These are phyloP conservation scores for Cucurbita argyrosperma DNA, from an alignment of 306 rosid genomes.

Conservation along the genomic window DNA sequence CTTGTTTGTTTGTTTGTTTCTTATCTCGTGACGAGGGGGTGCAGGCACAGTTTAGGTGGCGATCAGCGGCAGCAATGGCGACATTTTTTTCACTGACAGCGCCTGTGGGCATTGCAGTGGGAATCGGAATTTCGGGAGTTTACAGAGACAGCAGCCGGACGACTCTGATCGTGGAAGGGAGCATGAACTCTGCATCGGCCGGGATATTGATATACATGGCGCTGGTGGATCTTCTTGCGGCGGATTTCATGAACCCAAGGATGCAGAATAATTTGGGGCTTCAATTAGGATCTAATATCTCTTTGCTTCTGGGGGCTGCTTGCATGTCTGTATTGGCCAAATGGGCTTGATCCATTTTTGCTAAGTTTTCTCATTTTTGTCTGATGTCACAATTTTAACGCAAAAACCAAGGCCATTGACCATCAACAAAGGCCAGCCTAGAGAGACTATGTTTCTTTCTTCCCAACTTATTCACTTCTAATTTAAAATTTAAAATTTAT, in stretches of 20 bases:
- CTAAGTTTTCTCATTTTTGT: background rate
- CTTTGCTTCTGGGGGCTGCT: conserved; percentile 65
- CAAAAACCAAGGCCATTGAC: background rate
- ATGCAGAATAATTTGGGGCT: conserved; percentile 35
- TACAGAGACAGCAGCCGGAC: conserved; percentile 33
- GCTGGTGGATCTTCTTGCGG: conserved; percentile 60
- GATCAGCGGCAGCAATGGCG: conserved; percentile 48
- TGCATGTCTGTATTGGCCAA: conserved; percentile 59
- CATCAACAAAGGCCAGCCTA: background rate
- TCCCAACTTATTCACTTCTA: too few relatives aligned
- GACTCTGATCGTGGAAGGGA: conserved; percentile 47
- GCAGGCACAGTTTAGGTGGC: conserved; percentile 51
- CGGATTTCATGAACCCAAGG: conserved; percentile 58
- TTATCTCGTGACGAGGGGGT: background rate
- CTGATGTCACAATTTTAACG: background rate
- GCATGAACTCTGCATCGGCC: conserved; percentile 49
- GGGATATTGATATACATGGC: conserved; percentile 83
- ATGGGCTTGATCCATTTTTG: conserved; percentile 35
- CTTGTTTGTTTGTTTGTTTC: too few relatives aligned
- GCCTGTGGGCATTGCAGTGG: conserved; percentile 56
- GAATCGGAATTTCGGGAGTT: conserved; percentile 38
- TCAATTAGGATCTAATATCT: conserved; percentile 42
- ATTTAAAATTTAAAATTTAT: too few relatives aligned
- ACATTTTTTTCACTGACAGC: conserved; percentile 65
- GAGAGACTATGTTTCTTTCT: too few relatives aligned